A percentile compares a stretch with the other conserved stretches of the same genome.
phyloP scores from a whole-genome alignment of 2,329 filamentous ascomycete genomes.

The Apiospora pterosperma region DNA sequence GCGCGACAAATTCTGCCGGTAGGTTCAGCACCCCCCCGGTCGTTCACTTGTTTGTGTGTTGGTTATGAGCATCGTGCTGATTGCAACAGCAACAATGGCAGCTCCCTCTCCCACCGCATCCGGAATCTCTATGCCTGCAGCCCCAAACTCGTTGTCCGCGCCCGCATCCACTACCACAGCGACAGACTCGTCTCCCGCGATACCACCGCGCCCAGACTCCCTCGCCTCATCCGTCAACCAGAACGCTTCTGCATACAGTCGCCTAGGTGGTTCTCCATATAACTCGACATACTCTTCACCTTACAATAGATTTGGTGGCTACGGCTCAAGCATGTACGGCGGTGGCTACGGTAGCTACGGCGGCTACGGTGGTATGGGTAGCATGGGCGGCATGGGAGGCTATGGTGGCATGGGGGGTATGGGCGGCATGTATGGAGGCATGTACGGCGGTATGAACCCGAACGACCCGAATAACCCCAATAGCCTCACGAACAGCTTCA shows the following conservation, averaged over 20 bases:
- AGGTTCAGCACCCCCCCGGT: slow-evolving; percentile 23
- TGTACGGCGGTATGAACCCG: slow-evolving; percentile 16
- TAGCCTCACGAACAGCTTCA: slow-evolving; percentile 92
- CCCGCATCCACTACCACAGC: slow-evolving; percentile 38
- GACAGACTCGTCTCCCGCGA: slow-evolving; percentile 53
- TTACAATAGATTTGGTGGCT: slow-evolving; percentile 39
- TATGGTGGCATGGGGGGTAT: too few relatives aligned
- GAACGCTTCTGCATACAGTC: slow-evolving; percentile 79
- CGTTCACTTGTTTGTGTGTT: not conserved
- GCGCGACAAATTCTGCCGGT: slow-evolving; percentile 50
- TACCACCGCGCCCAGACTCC: slow-evolving; percentile 78
- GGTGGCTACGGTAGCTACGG: slow-evolving; percentile 40
- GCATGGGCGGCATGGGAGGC: slow-evolving; percentile 37
- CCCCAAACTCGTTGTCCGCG: slow-evolving; percentile 35
- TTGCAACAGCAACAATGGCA: slow-evolving; percentile 23
- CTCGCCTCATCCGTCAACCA: slow-evolving; percentile 79
- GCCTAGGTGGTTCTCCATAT: slow-evolving; percentile 50
- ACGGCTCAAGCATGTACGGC: slow-evolving; percentile 28
- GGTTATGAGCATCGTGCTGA: not conserved
- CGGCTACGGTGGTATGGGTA: slow-evolving; percentile 42
- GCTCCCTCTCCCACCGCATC: slow-evolving; percentile 39
- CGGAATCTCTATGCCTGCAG: slow-evolving; percentile 36
- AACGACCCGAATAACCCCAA: slow-evolving; percentile 58
- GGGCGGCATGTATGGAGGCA: slow-evolving; percentile 33
- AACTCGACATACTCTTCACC: slow-evolving; percentile 47